Evolutionary conservation across 1,284 basidiomycete genomes (phyloP).

Genomic region (Paramarasmius palmivorus): DNA sequence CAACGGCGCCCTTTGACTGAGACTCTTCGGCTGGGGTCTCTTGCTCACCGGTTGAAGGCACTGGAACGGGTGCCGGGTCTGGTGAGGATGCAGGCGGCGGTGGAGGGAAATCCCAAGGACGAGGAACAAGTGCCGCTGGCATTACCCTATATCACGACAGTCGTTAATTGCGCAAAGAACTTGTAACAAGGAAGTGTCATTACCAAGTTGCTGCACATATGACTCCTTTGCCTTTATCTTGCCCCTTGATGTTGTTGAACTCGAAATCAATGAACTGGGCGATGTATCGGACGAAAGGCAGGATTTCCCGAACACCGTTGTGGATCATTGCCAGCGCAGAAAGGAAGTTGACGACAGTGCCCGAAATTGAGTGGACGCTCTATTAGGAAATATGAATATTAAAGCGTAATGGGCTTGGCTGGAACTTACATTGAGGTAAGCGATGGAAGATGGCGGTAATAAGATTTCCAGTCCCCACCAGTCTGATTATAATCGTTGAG

Average conservation of each 20-base stretch:
- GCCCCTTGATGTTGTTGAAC: slow-evolving; percentile 60
- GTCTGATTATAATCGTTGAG: slow-evolving; percentile 40
- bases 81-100: slow-evolving; percentile 25
- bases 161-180: not conserved
- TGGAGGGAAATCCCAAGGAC: slow-evolving; percentile 73
- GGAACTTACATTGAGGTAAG: slow-evolving; percentile 54
- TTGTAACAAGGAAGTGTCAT: slow-evolving; percentile 18
- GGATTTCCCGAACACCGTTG: slow-evolving; percentile 71
- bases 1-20: too few species aligned
- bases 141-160: slow-evolving; percentile 57
- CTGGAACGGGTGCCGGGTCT: not conserved
- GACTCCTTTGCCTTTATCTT: slow-evolving; percentile 72
- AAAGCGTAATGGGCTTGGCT: not conserved
- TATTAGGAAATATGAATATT: slow-evolving; percentile 23
- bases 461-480: slow-evolving; percentile 84
- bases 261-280: slow-evolving; percentile 75
- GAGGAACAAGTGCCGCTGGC: slow-evolving; percentile 73
- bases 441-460: slow-evolving; percentile 66
- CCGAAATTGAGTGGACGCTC: slow-evolving; percentile 61
- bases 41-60: too few species aligned
- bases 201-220: slow-evolving; percentile 84
- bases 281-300: slow-evolving; percentile 80
- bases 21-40: too few species aligned
- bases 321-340: slow-evolving; percentile 67
- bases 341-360: slow-evolving; percentile 67